Conservation (phyloP, 2,329 filamentous ascomycete species). For the Emmonsiellopsis sp. region DNA sequence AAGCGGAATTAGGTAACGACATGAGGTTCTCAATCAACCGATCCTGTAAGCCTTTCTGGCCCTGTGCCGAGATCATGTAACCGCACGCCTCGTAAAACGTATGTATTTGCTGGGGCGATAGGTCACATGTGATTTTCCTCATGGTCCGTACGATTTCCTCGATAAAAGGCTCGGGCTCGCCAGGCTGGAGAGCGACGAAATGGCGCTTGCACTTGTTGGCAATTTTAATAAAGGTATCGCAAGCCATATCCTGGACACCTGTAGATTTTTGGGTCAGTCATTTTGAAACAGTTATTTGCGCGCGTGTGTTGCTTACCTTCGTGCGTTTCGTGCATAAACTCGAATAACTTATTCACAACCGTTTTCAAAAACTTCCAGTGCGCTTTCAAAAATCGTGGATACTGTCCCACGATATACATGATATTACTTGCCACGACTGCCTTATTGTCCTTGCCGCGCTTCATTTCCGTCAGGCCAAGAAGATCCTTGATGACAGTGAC, state of each 20-base stretch:
- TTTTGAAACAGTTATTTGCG: neutral
- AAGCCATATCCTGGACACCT: constrained; percentile 99
- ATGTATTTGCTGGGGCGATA: constrained; percentile 93
- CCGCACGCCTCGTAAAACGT: constrained; percentile 99
- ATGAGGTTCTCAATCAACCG: constrained; percentile 84
- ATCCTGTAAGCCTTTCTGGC: constrained; percentile 89
- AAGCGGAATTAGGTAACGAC: constrained; percentile 84
- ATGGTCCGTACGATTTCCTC: constrained; percentile 96
- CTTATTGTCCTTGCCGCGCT: constrained; percentile 98
- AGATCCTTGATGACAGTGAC: constrained; percentile 99
- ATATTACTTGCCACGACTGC: constrained; percentile 98
- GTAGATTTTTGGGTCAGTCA: constrained; percentile 20
- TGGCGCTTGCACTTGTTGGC: constrained; percentile 95
- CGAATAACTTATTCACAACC: constrained; percentile 97
- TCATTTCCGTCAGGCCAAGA: constrained; percentile 95
- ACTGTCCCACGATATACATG: constrained; percentile 99
- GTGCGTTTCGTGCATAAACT: constrained; percentile 99
- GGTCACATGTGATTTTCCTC: constrained; percentile 88
- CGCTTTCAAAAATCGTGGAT: constrained; percentile 94
- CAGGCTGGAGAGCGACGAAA: constrained; percentile 91
- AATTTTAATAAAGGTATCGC: constrained; percentile 99
- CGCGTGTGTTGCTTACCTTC: constrained; percentile 53
- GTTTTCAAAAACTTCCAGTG: constrained; percentile 99
- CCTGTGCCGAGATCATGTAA: constrained; percentile 97
- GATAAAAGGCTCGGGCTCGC: constrained; percentile 91